Percentiles rank a stretch among this genome's conserved stretches.
Conservation (phyloP, 2,329 filamentous ascomycete species). For the Cladosporium sp. region DNA sequence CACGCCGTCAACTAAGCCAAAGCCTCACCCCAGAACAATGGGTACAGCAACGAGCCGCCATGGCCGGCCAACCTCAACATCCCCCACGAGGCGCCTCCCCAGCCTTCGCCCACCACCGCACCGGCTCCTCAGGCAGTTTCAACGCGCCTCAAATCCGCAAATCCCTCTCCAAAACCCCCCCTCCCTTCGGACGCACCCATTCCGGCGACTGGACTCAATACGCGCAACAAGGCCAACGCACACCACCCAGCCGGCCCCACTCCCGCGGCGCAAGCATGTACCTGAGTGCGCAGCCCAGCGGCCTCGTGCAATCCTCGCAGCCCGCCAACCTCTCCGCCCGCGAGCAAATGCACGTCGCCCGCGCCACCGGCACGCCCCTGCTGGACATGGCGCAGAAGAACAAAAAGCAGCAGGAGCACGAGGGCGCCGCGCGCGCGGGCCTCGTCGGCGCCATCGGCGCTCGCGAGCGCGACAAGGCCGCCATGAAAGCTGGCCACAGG, state of each 20-base stretch:
- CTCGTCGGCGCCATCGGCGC: conserved; percentile 75
- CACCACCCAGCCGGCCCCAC: conserved; percentile 28
- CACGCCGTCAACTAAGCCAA: conserved; percentile 43
- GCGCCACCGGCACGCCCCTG: conserved; percentile 71
- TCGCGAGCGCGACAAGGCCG: conserved; percentile 70
- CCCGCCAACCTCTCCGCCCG: conserved; percentile 66
- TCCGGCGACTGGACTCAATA: conserved; percentile 41
- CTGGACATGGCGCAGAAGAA: conserved; percentile 57
- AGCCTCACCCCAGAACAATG: conserved; percentile 72
- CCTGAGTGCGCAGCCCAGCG: conserved; percentile 37
- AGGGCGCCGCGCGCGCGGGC: conserved; percentile 38
- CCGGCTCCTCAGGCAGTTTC: conserved; percentile 19
- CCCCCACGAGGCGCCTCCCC: conserved; percentile 30
- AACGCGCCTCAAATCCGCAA: conserved; percentile 19
- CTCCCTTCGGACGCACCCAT: conserved; percentile 39
- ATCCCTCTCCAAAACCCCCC: conserved; percentile 32
- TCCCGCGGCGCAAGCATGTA: conserved; percentile 28
- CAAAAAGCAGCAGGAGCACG: conserved; percentile 26
- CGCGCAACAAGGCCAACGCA: conserved; percentile 22
- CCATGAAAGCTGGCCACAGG: conserved; percentile 61
- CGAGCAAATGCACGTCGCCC: conserved; percentile 84
- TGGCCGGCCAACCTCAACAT: conserved; percentile 49
- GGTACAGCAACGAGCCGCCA: conserved; percentile 69
- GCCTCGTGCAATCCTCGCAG: conserved; percentile 25
- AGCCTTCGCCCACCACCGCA: conserved; percentile 24